Evolutionary conservation across 2,329 filamentous ascomycete genomes (phyloP).

Genomic region (Arthrinium phaeospermum): DNA sequence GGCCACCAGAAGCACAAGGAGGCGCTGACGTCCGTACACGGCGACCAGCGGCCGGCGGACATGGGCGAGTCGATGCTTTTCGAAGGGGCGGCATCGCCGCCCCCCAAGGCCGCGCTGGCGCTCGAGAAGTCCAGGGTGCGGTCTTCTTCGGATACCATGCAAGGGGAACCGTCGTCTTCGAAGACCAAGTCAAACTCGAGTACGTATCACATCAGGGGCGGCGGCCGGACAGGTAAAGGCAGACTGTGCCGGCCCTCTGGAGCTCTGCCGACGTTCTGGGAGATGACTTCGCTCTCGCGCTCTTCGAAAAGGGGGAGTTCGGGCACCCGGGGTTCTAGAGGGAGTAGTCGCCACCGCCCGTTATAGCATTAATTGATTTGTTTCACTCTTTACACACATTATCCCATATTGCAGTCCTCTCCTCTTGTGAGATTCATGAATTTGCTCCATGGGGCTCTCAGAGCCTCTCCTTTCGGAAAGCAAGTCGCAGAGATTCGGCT

Average conservation of each 20-base stretch:
- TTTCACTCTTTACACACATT: neutral
- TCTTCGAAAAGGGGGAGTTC: neutral
- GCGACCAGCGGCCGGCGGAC: neutral
- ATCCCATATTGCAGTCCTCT: neutral
- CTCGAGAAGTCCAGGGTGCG: neutral
- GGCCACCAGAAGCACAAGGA: neutral
- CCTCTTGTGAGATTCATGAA: neutral
- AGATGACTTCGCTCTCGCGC: neutral
- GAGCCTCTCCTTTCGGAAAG: neutral
- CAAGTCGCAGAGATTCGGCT: neutral
- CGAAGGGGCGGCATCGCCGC: neutral
- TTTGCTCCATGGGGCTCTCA: neutral
- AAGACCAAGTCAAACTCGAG: neutral
- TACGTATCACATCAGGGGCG: neutral
- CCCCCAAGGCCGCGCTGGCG: neutral
- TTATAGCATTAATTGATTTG: neutral
- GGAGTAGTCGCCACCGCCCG: neutral
- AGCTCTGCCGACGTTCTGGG: neutral
- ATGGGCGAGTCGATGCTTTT: neutral
- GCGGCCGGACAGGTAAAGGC: neutral
- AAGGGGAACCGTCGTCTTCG: neutral
- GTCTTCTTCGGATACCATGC: neutral
- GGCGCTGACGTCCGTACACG: neutral
- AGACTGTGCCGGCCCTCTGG: neutral
- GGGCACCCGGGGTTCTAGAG: neutral